Percentiles rank a stretch among this genome's conserved stretches.
phyloP scores from a whole-genome alignment of 495 filamentous ascomycete species.

The Bacidia gigantensis region DNA sequence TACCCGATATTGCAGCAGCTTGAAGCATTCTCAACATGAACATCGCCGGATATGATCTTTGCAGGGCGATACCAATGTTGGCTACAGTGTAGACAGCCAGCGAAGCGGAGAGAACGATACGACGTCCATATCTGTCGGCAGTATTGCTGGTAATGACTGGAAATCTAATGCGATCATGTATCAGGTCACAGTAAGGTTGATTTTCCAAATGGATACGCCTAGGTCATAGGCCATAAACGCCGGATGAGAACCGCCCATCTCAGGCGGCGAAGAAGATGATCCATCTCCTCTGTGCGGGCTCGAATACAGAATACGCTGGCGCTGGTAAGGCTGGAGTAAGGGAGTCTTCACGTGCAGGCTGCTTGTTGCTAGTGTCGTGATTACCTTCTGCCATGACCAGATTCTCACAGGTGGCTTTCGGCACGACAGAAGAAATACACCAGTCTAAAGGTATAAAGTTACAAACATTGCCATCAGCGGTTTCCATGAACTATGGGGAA shows the following conservation, averaged over 20 bases:
- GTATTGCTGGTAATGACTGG: conserved; percentile 27
- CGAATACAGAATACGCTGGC: no score
- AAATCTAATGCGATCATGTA: conserved; percentile 34
- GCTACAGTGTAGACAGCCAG: conserved; percentile 47
- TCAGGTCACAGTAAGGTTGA: conserved; percentile 38
- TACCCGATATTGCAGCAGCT: conserved; percentile 39
- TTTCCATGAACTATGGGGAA: no score
- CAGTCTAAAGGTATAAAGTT: no score
- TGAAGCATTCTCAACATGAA: conserved; percentile 50
- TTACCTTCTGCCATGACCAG: no score
- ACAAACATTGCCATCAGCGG: no score
- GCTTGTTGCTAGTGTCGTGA: no score
- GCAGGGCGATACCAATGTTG: conserved; percentile 49
- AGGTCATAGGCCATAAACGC: conserved; percentile 28
- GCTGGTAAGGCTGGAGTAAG: no score
- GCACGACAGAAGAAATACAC: no score
- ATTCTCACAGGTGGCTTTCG: no score
- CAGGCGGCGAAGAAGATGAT: conserved; percentile 51
- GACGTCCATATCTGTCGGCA: conserved; percentile 24
- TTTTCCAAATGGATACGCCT: conserved; percentile 24
- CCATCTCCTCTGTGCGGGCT: conserved; percentile 45
- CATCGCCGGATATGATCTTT: conserved; percentile 44
- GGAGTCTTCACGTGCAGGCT: no score
- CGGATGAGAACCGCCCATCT: conserved; percentile 34
- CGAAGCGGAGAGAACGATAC: no score